Evolutionary conservation across 257 asterid species (phyloP).

Genomic region (Sherardia arvensis): DNA sequence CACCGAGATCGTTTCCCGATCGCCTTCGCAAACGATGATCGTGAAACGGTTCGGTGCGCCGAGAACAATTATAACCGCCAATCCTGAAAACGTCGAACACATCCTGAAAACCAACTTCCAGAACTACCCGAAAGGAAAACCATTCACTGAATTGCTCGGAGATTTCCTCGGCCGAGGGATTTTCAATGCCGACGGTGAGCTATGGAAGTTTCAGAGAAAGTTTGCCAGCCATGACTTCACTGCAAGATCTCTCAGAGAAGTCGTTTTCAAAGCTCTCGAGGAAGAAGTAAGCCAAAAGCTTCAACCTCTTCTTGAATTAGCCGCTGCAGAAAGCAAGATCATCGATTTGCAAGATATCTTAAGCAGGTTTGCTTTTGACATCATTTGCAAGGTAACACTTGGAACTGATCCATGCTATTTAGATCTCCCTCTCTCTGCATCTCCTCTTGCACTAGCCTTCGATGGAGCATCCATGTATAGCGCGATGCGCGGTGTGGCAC

Average conservation of each 20-base stretch:
- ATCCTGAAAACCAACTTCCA: conserved; percentile 50
- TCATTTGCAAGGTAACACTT: conserved; percentile 14
- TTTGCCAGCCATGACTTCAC: conserved; percentile 49
- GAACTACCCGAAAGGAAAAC: conserved; percentile 58
- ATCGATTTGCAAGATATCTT: conserved; percentile 18
- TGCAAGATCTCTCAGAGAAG: conserved; percentile 26
- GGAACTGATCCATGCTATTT: conserved; percentile 15
- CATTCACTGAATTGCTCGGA: conserved; percentile 52
- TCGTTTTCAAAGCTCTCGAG: conserved; percentile 22
- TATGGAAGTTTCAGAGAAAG: conserved; percentile 45
- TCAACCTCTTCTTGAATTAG: conserved; percentile 34
- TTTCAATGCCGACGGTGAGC: conserved; percentile 64
- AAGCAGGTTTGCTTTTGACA: conserved; percentile 17
- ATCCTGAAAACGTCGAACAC: conserved; percentile 58
- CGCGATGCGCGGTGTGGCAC: conserved; percentile 52
- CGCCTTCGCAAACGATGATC: conserved; percentile 19
- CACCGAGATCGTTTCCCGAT: conserved; percentile 37
- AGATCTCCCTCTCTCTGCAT: conserved; percentile 16
- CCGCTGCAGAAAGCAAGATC: not conserved
- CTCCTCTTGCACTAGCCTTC: conserved; percentile 45
- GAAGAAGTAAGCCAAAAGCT: conserved; percentile 43
- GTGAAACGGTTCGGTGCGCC: conserved; percentile 20
- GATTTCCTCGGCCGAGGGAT: conserved; percentile 64
- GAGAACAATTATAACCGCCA: conserved; percentile 45
- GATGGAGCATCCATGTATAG: conserved; percentile 43